These are phyloP conservation scores for Fusarium siculi DNA, from an alignment of 2,329 filamentous ascomycete genomes.

Conservation along the genomic window DNA sequence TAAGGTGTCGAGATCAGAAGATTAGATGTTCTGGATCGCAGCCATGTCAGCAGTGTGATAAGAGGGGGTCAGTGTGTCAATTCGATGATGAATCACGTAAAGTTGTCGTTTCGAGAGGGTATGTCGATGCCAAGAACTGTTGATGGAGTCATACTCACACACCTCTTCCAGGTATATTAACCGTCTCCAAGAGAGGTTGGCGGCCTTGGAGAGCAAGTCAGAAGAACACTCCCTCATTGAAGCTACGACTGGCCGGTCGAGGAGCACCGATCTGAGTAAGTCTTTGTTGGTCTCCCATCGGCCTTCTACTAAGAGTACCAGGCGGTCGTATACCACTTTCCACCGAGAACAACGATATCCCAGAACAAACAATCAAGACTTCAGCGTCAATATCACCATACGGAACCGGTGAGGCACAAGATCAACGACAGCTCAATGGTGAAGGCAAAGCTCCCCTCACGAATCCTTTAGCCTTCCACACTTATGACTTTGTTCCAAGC, in stretches of 20 bases:
- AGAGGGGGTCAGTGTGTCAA: conserved; percentile 14
- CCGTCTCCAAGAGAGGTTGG: conserved; percentile 23
- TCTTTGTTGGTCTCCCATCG: neutral
- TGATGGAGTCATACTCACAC: neutral
- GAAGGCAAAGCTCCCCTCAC: conserved; percentile 30
- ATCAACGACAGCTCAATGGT: neutral
- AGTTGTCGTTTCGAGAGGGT: conserved; percentile 32
- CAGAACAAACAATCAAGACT: neutral
- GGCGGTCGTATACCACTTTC: neutral
- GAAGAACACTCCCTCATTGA: neutral
- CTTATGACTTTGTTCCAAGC: conserved; percentile 34
- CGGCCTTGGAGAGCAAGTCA: conserved; percentile 6
- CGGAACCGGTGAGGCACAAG: neutral
- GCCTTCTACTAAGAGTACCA: neutral
- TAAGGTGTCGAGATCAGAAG: conserved; percentile 36
- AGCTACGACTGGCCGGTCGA: neutral
- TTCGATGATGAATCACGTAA: conserved; percentile 32
- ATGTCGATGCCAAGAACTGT: neutral
- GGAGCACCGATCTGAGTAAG: conserved; percentile 5
- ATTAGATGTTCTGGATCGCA: conserved; percentile 31
- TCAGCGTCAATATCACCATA: conserved; percentile 4
- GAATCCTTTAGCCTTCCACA: conserved; percentile 34
- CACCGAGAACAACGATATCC: neutral
- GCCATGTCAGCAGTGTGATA: conserved; percentile 31
- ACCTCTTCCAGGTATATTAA: conserved; percentile 22